Percentiles rank a stretch among this genome's conserved stretches.
Evolutionary conservation across 2,329 filamentous ascomycete species (phyloP).

Genomic region (Thermochaetoides dissita): DNA sequence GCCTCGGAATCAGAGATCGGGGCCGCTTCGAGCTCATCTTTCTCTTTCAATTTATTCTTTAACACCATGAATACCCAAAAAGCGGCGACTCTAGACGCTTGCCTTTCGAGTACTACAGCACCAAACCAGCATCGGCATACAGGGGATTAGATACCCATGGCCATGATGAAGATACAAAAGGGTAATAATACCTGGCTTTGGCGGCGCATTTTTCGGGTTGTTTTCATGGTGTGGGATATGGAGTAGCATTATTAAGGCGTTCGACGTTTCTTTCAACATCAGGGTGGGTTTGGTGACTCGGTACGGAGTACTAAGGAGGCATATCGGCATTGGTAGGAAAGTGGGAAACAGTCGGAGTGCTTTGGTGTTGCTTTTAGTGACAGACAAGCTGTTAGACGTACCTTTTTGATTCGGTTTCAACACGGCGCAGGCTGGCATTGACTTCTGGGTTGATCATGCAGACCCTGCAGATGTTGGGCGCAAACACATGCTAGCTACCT

Average conservation of each 20-base stretch:
- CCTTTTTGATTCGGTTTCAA: no score
- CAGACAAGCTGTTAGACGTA: no score
- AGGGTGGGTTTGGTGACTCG: slow-evolving; percentile 5
- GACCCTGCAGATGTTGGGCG: no score
- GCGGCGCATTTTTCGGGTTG: slow-evolving; percentile 3
- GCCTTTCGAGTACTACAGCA: not conserved
- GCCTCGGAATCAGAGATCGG: no score
- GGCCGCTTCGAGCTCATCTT: no score
- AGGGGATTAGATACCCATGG: slow-evolving; percentile 3
- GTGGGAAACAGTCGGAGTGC: no score
- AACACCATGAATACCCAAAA: not conserved
- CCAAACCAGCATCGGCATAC: slow-evolving; percentile 3
- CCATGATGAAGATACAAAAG: not conserved
- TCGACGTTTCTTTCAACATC: slow-evolving; percentile 2
- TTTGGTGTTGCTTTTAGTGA: not conserved
- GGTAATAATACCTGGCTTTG: not conserved
- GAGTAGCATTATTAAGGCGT: slow-evolving; percentile 12
- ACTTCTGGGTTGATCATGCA: no score
- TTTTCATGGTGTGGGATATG: slow-evolving; percentile 1
- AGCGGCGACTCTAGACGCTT: not conserved
- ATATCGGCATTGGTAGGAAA: slow-evolving; percentile 3
- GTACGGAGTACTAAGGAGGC: not conserved
- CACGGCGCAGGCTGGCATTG: no score
- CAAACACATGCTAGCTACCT: no score
- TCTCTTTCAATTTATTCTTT: not conserved